Evolutionary conservation across 1,284 basidiomycete genomes (phyloP).

Genomic region (Crucibulum parvulum): DNA sequence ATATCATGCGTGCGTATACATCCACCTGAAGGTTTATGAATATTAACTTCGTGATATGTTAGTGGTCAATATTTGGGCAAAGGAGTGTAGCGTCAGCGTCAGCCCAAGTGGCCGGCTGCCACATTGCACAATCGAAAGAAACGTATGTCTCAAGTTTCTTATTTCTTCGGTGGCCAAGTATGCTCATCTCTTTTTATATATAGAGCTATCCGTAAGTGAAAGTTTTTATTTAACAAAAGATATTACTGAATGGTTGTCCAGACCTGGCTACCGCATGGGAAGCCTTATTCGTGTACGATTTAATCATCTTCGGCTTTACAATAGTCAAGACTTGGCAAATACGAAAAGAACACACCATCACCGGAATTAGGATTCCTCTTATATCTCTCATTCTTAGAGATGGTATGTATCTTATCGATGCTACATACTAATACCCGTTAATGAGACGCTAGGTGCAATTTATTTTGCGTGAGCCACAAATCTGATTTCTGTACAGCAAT

Average conservation of each 20-base stretch:
- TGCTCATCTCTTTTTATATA: not conserved
- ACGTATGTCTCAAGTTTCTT: slow-evolving; percentile 29
- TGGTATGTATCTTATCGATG: slow-evolving; percentile 29
- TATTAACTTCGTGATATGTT: not conserved
- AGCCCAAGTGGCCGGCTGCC: slow-evolving; percentile 33
- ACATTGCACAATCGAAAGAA: slow-evolving; percentile 29
- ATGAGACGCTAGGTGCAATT: slow-evolving; percentile 34
- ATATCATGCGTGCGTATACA: slow-evolving; percentile 31
- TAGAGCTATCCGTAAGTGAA: slow-evolving; percentile 9
- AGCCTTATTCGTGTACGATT: slow-evolving; percentile 46
- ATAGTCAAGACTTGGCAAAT: slow-evolving; percentile 40
- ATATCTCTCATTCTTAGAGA: slow-evolving; percentile 42
- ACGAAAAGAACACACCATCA: slow-evolving; percentile 24
- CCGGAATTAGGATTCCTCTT: slow-evolving; percentile 30
- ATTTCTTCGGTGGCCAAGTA: not conserved
- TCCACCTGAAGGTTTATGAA: not conserved
- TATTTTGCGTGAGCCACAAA: slow-evolving; percentile 39
- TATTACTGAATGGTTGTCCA: slow-evolving; percentile 13
- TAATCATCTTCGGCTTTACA: slow-evolving; percentile 42
- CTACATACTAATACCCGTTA: not conserved
- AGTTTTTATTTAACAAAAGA: not conserved
- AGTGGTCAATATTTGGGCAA: slow-evolving; percentile 44
- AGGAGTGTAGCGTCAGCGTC: slow-evolving; percentile 21
- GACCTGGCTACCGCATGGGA: slow-evolving; percentile 48
- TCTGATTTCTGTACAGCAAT: not conserved